Evolutionary conservation across 768 basidiomycete species (phyloP).

Genomic region (Leccinum sublutescens): DNA sequence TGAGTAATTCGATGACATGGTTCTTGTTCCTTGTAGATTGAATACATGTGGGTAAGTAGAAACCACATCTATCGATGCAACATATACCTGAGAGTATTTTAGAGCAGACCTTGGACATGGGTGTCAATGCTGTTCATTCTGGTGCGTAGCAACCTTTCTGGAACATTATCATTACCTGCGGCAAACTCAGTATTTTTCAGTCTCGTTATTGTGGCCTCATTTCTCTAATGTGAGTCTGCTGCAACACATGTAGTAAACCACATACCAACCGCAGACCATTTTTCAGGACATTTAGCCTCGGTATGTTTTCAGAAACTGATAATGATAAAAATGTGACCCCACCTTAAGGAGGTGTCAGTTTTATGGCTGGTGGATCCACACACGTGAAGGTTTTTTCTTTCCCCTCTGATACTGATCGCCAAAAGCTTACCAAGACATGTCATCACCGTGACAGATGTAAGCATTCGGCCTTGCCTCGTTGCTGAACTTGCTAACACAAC

Average conservation of each 20-base stretch:
- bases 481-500: background rate
- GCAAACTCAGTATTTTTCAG: background rate
- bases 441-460: background rate
- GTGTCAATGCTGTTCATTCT: background rate
- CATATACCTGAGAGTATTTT: background rate
- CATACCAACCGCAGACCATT: background rate
- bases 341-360: background rate
- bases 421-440: background rate
- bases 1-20: background rate
- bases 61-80: background rate
- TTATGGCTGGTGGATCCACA: background rate
- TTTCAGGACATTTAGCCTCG: background rate
- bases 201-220: background rate
- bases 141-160: background rate
- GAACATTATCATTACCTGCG: background rate
- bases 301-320: background rate
- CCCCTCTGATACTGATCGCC: background rate
- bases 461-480: background rate
- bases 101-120: background rate
- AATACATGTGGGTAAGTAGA: background rate
- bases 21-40: background rate
- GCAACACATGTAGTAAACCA: background rate
- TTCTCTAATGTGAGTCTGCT: background rate
- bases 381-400: background rate
- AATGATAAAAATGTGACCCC: background rate